Conservation (phyloP, 1,139 yeast genomes). For the Geotrichum carabidarum region DNA sequence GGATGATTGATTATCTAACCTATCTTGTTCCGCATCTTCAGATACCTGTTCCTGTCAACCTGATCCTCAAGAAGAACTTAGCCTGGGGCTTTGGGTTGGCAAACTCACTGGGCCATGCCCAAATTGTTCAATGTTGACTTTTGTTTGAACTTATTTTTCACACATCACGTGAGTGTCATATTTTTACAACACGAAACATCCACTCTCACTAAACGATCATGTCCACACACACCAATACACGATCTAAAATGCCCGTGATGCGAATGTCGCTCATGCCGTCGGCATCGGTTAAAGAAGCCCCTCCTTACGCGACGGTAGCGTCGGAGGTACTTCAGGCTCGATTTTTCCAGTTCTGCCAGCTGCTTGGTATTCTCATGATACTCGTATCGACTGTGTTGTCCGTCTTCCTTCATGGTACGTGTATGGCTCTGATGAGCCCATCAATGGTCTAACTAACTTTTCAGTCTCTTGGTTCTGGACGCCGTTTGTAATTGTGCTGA, state of each 20-base stretch:
- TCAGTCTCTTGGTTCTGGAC: slow-evolving; percentile 20
- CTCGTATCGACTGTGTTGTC: slow-evolving; percentile 21
- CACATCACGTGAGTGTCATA: not conserved
- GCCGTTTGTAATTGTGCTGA: slow-evolving; percentile 29
- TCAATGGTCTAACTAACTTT: not conserved
- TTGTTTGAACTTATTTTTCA: too few relatives aligned
- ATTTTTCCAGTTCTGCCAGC: slow-evolving; percentile 29
- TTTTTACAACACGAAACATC: not conserved
- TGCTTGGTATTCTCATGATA: slow-evolving; percentile 26
- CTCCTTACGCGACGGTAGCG: slow-evolving; percentile 13
- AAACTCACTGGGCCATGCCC: too few relatives aligned
- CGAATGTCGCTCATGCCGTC: slow-evolving; percentile 10
- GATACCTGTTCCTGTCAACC: too few relatives aligned
- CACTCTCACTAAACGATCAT: too few relatives aligned
- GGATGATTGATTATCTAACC: too few relatives aligned
- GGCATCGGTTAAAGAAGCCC: slow-evolving; percentile 1
- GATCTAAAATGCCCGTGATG: slow-evolving; percentile 8
- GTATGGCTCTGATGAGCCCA: not conserved
- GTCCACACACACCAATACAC: not conserved
- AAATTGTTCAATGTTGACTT: too few relatives aligned
- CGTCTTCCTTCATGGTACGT: slow-evolving; percentile 15
- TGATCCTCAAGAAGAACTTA: too few relatives aligned
- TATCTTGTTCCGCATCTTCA: too few relatives aligned
- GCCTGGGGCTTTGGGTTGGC: too few relatives aligned
- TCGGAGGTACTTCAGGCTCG: slow-evolving; percentile 31